These are phyloP conservation scores for Euphorbia peplus DNA, from an alignment of 345 rosid genomes.

Conservation along the genomic window DNA sequence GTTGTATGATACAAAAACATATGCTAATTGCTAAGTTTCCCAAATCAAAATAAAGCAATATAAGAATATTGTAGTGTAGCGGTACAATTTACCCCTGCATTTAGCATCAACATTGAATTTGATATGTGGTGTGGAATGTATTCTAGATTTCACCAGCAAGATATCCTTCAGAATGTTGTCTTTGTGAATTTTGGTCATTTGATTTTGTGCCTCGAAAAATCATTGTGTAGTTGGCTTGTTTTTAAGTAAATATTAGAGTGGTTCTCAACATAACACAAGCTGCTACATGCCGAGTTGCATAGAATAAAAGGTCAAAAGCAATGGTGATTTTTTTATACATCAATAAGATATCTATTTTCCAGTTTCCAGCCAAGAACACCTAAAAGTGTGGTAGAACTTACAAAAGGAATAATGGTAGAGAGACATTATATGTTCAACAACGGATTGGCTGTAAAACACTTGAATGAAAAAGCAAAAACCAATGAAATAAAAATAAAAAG, in stretches of 20 bases:
- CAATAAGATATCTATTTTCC: background rate
- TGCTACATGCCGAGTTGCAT: background rate
- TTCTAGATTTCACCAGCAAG: background rate
- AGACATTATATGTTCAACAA: background rate
- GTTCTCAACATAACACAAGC: background rate
- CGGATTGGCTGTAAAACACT: background rate
- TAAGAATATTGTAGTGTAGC: background rate
- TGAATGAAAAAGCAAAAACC: background rate
- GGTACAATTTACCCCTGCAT: background rate
- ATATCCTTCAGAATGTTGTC: background rate
- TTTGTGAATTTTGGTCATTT: background rate
- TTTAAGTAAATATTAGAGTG: background rate
- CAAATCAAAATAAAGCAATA: constrained; percentile 2
- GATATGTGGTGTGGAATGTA: background rate
- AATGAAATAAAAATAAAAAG: background rate
- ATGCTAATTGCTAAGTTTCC: background rate
- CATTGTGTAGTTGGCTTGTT: background rate
- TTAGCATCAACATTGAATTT: background rate
- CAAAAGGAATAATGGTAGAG: background rate
- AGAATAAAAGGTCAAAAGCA: background rate
- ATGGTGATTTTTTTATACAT: background rate
- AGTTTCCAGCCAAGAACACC: background rate
- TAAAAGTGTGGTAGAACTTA: background rate
- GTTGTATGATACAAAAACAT: background rate
- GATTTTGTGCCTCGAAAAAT: background rate